Conservation (phyloP, 2,329 filamentous ascomycete species). For the Teratosphaeria destructans region DNA sequence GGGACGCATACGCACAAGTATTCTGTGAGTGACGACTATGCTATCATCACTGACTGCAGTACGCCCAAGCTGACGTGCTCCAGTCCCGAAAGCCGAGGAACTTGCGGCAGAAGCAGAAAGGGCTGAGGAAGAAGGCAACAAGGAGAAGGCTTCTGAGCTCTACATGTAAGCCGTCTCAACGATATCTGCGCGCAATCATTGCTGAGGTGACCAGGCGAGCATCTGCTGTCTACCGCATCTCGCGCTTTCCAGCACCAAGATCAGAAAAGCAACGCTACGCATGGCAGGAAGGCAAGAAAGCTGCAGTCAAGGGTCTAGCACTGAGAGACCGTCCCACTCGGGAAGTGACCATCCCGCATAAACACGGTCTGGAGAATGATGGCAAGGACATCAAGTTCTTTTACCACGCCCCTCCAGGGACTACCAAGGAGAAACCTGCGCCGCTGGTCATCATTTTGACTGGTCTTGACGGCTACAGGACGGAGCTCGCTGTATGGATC, state of each 20-base stretch:
- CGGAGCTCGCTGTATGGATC: constrained; percentile 44
- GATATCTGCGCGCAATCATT: not conserved
- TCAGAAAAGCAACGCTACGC: constrained; percentile 46
- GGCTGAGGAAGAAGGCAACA: constrained; percentile 39
- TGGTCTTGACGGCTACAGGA: constrained; percentile 49
- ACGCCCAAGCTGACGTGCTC: not conserved
- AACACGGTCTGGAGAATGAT: constrained; percentile 40
- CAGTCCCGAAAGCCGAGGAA: constrained; percentile 46
- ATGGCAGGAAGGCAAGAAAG: constrained; percentile 55
- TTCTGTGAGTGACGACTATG: constrained; percentile 29
- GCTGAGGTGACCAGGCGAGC: constrained; percentile 38
- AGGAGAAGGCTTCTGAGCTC: constrained; percentile 46
- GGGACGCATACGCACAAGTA: constrained; percentile 51
- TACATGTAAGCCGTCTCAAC: constrained; percentile 39
- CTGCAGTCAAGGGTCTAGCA: constrained; percentile 48
- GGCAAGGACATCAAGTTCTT: constrained; percentile 52
- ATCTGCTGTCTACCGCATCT: constrained; percentile 62
- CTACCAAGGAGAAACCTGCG: constrained; percentile 32
- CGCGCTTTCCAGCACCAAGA: constrained; percentile 53
- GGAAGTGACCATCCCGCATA: constrained; percentile 54
- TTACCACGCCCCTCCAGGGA: constrained; percentile 47
- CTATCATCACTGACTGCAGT: not conserved
- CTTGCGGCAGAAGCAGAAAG: constrained; percentile 45
- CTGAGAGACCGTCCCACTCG: constrained; percentile 45
- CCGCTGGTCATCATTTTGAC: constrained; percentile 48